These are phyloP conservation scores for Wickerhamomyces pijperi DNA, from an alignment of 805 yeast species.

Conservation along the genomic window DNA sequence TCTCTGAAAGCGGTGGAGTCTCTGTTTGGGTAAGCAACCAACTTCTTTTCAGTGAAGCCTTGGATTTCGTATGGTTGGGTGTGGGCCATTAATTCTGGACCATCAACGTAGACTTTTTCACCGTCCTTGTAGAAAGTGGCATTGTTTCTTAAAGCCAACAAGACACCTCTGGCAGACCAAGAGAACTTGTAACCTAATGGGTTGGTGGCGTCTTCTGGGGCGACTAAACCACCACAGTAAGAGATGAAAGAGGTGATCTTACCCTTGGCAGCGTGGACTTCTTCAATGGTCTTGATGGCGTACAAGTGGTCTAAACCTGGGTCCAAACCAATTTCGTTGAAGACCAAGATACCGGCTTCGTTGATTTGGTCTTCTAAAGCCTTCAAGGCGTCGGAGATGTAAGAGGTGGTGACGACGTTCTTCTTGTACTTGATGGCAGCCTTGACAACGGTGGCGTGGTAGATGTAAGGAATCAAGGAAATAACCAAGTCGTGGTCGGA, in stretches of 20 bases:
- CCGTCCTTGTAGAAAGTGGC: constrained; percentile 89
- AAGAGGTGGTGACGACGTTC: constrained; percentile 92
- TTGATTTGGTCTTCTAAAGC: constrained; percentile 80
- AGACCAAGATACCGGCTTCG: constrained; percentile 92
- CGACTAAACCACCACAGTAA: constrained; percentile 98
- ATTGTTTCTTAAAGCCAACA: constrained; percentile 87
- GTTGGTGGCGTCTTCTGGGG: constrained; percentile 95
- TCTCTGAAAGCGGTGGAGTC: constrained; percentile 92
- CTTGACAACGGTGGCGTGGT: constrained; percentile 87
- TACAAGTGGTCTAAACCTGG: constrained; percentile 98
- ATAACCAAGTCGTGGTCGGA: constrained; percentile 75
- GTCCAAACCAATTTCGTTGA: constrained; percentile 98
- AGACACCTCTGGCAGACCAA: constrained; percentile 97
- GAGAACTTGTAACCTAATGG: constrained; percentile 98
- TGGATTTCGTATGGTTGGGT: constrained; percentile 95
- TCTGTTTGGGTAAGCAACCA: constrained; percentile 95
- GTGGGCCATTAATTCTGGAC: constrained; percentile 88
- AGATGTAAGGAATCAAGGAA: constrained; percentile 92
- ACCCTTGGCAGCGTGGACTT: constrained; percentile 86
- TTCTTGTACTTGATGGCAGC: constrained; percentile 84
- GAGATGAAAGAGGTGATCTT: constrained; percentile 89
- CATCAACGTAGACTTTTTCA: constrained; percentile 62
- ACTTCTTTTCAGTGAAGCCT: constrained; percentile 56
- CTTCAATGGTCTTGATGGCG: constrained; percentile 96
- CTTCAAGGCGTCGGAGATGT: constrained; percentile 83